Percentiles rank a stretch among this genome's conserved stretches.
Evolutionary conservation across 1,139 yeast species (phyloP).

Genomic region (Tardiomyces digboiensis): DNA sequence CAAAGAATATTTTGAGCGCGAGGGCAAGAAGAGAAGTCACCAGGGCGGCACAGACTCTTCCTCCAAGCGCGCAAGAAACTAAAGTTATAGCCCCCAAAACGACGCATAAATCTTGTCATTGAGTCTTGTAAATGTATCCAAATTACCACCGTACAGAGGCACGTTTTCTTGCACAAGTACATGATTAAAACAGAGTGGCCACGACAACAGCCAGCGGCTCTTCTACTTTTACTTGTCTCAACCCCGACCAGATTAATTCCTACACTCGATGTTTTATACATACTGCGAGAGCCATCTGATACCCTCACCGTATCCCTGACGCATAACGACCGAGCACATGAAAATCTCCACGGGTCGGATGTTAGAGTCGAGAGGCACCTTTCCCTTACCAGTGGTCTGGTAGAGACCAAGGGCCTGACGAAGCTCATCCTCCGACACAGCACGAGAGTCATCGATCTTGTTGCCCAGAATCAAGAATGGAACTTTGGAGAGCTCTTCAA

Average conservation of each 20-base stretch:
- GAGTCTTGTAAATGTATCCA: no score
- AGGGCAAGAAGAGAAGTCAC: conserved; percentile 49
- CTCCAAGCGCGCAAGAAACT: conserved; percentile 7
- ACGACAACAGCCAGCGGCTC: no score
- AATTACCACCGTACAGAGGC: no score
- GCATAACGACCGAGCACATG: conserved; percentile 97
- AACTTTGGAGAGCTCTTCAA: conserved; percentile 81
- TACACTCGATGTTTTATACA: no score
- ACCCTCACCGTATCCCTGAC: conserved; percentile 94
- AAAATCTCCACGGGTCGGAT: conserved; percentile 91
- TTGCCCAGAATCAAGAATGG: conserved; percentile 94
- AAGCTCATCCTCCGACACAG: conserved; percentile 92
- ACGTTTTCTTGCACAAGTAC: no score
- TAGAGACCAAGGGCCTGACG: conserved; percentile 84
- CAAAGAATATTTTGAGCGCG: conserved; percentile 72
- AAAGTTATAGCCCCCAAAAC: no score
- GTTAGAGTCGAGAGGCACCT: conserved; percentile 58
- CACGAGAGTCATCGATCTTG: conserved; percentile 90
- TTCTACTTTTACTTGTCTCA: no score
- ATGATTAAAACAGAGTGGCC: no score
- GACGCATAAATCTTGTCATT: no score
- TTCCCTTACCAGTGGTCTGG: conserved; percentile 83
- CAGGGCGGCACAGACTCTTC: conserved; percentile 9
- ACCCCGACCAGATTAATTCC: no score
- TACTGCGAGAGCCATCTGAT: conserved; percentile 95